Conservation (phyloP, 306 rosid species). For the Begonia loranthoides region DNA sequence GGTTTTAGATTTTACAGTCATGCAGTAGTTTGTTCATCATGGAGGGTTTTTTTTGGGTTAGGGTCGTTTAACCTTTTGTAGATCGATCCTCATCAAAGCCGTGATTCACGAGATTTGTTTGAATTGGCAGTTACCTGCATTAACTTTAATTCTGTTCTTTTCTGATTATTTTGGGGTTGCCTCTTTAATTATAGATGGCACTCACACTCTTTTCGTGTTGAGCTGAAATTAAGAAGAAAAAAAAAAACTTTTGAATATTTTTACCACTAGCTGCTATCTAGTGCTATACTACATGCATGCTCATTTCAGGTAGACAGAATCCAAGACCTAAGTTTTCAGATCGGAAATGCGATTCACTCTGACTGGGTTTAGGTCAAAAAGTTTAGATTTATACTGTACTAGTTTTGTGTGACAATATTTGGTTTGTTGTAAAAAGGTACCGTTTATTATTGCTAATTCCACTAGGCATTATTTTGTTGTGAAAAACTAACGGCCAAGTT, state of each 20-base stretch:
- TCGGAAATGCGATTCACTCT: background rate
- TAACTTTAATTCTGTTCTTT: conserved; percentile 35
- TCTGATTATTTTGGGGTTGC: conserved; percentile 8
- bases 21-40: too few relatives aligned
- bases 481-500: background rate
- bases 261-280: too few relatives aligned
- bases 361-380: too few relatives aligned
- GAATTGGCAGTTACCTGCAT: conserved; percentile 50
- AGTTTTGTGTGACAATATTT: background rate
- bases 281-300: conserved; percentile 13
- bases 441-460: background rate
- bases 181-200: too few relatives aligned
- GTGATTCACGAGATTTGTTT: conserved; percentile 76
- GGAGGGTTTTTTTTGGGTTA: conserved; percentile 12
- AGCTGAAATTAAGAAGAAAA: background rate
- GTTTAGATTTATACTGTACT: too few relatives aligned
- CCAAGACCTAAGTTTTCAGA: conserved; percentile 3
- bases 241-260: background rate
- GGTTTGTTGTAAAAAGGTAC: too few relatives aligned
- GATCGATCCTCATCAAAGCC: conserved; percentile 34
- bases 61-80: conserved; percentile 16
- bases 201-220: too few relatives aligned
- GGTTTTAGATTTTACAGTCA: too few relatives aligned
- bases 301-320: conserved; percentile 8
- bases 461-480: background rate